Evolutionary conservation across 179 eudicot genomes (phyloP), one percentile per base, ranked within the genome.

Genomic region (Patellifolia procumbens): DNA sequence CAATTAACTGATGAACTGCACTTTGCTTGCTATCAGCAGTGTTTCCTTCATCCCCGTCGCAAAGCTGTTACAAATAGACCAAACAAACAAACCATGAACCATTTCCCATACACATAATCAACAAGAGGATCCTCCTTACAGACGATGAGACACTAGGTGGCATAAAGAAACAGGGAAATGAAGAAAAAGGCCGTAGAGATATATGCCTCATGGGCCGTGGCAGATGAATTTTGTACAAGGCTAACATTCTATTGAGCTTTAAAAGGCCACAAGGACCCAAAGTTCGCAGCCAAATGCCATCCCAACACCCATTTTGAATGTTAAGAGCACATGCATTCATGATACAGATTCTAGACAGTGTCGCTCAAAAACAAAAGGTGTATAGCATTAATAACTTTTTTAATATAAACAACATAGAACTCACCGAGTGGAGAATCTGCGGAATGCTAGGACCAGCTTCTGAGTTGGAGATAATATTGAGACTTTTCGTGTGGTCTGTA

Each of bases 371-470:
- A 74, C 16, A 24, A 15, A 19, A 37, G 35, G 4, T 7, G 37
- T 42, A 69, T 42, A 17, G n/a, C 5, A 58, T 11, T 39, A 39
- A 49, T 5, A 61, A 59, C n/a, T n/a, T 31, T 15, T 34, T 46
- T 13, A 17, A 68, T 49, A 62, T 17, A 59, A 32, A 24, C 48
- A 35, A 63, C 60, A 76, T 16, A 31, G 42, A 76, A 79, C 96
- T 86, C 82, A 96, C 99, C 82, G 81, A 61, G 82, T 96, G 96
- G 76, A 96, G 93, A 79, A 96, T 81, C 81, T 91, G 92, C 66
- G 99, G 97, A 85, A 96, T 93, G 88, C 99, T 96, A n/a, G 84
- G 91, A 78, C 92, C 91, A 28, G 86, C 76, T 75, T 91, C 99
- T 5, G 88, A 73, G 77, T 83, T 48, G 52, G 92, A 78, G 69